Conservation (phyloP, 176 grass and related monocot species). For the Alloteropsis semialata region DNA sequence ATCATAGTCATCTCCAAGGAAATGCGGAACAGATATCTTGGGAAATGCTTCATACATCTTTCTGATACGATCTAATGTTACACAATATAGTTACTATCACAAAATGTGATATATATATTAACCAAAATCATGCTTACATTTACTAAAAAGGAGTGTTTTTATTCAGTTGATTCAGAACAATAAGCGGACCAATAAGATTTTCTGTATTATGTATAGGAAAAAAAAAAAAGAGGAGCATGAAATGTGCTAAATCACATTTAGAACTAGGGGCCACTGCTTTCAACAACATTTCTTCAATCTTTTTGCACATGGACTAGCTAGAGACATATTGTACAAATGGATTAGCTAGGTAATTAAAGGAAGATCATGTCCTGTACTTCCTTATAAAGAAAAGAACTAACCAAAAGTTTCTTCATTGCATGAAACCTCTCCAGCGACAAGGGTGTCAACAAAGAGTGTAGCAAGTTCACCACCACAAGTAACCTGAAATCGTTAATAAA, state of each 20-base stretch:
- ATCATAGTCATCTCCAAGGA: slow-evolving; percentile 73
- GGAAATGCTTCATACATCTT: slow-evolving; percentile 89
- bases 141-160: not conserved
- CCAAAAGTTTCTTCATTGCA: slow-evolving; percentile 78
- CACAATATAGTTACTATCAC: slow-evolving; percentile 49
- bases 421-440: slow-evolving; percentile 55
- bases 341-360: not conserved
- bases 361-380: not conserved
- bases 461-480: slow-evolving; percentile 86
- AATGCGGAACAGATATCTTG: slow-evolving; percentile 70
- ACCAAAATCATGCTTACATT: slow-evolving; percentile 2
- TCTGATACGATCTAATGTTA: slow-evolving; percentile 68
- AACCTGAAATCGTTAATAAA: slow-evolving; percentile 59
- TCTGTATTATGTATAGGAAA: slow-evolving; percentile 4
- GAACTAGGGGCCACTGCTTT: not conserved
- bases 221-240: not conserved
- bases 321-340: not conserved
- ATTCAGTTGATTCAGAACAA: slow-evolving; percentile 13
- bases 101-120: slow-evolving; percentile 22
- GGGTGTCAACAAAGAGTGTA: slow-evolving; percentile 65
- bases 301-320: not conserved
- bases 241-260: not conserved
- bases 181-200: slow-evolving; percentile 1
- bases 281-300: not conserved
- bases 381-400: slow-evolving; percentile 37